Base-by-base conservation (phyloP, 2,329 filamentous ascomycete genomes). In the Neopestalotiopsis clavispora region DNA sequence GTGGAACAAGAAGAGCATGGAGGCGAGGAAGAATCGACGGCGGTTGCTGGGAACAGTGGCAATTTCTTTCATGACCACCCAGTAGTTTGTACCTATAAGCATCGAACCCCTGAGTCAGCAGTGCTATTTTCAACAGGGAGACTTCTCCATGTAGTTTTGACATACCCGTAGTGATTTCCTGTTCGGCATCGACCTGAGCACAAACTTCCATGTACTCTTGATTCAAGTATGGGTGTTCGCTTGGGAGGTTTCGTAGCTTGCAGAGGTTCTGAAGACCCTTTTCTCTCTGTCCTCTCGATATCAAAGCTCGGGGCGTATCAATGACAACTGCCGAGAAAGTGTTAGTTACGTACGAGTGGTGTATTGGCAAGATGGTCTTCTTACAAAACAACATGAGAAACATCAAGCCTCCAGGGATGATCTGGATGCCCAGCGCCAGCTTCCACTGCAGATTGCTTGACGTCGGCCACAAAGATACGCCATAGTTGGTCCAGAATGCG, bases 1-100 rank as follows among this genome's bases (percentile, higher is more conserved):
- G 71, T 83, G 80, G 68, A 82, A 82, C 1, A 83, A 57, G 67
- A 81, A 81, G 12, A 81, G 70, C 72, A 78, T 78, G 2, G 78
- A 72, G 1, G 79, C 75, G 9, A 80, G 72, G 67, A 80, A 76
- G 62, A 80, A 78, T 1, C 78, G 77, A 13, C 77, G 76, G 1
- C 76, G 71, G 58, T 80, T 81, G 66, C 73, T 78, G 14, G 67
- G 71, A 28, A 77, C 73, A 6, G 72, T 75, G 57, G 72, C 72
- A 9, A 79, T 78, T 28, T 79, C 76, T 59, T 79, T 79, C 30
- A 79, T 67, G 10, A 82, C 78, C 32, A 79, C 70, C 71, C 76
- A 75, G 38, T 81, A 80, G 70, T 76, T 80, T 34, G 42, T 28
- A 28, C 68, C 61, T 76, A 70, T 76, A 74, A 38, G 65, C 71